Conservation (phyloP, 2,329 filamentous ascomycete species). For the Fusarium oligoseptatum region DNA sequence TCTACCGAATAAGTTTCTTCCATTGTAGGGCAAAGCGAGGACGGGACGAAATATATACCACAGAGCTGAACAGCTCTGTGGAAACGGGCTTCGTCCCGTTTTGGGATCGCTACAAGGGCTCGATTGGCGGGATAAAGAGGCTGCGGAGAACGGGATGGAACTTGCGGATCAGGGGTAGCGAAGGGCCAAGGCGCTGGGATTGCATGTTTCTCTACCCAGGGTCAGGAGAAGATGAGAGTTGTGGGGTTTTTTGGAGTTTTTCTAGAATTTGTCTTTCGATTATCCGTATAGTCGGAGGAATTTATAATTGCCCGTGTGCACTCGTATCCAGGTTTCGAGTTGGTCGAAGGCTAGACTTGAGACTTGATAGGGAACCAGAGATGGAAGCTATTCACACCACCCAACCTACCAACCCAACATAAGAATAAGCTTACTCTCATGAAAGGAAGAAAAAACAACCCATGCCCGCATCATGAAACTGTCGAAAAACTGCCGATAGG, state of each 20-base stretch:
- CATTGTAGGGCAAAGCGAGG: not conserved
- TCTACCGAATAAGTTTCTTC: conserved; percentile 24
- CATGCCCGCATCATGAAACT: not conserved
- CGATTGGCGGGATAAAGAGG: conserved; percentile 28
- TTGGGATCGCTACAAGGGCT: not conserved
- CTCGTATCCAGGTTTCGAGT: not conserved
- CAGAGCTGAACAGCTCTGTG: not conserved
- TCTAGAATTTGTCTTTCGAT: not conserved
- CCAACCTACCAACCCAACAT: not conserved
- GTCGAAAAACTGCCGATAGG: not conserved
- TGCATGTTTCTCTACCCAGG: not conserved
- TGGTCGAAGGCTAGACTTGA: not conserved
- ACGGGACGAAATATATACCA: conserved; percentile 15
- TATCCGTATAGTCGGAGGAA: not conserved
- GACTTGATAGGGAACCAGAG: not conserved
- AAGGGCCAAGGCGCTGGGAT: not conserved
- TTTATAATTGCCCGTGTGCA: not conserved
- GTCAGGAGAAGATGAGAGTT: not conserved
- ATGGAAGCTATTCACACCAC: not conserved
- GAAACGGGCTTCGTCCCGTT: not conserved
- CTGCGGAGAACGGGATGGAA: conserved; percentile 7
- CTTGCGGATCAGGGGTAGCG: conserved; percentile 4
- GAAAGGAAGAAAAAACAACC: not conserved
- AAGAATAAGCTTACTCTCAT: not conserved
- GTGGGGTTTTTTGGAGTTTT: not conserved